A percentile compares a stretch with the other conserved stretches of the same genome.
Conservation (phyloP, 192 early-diverging fungal species). For the Lunasporangiospora selenospora region DNA sequence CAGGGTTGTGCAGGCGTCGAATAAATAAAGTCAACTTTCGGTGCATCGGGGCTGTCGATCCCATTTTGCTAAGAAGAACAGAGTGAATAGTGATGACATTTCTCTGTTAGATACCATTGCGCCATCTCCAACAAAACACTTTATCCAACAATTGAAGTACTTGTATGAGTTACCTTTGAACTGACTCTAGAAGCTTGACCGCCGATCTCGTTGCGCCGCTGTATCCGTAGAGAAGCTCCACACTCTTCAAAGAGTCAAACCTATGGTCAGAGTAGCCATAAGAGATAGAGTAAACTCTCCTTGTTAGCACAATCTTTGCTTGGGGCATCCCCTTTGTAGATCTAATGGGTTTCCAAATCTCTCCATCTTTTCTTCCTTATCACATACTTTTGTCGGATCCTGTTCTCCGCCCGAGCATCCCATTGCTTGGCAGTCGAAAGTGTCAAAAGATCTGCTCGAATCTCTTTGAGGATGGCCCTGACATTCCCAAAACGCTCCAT, state of each 20-base stretch:
- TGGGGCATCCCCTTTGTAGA: too few species aligned
- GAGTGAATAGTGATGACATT: neutral
- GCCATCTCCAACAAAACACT: neutral
- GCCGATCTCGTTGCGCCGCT: slow-evolving; percentile 10
- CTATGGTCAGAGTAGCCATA: neutral
- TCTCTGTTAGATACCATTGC: neutral
- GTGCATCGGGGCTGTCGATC: neutral
- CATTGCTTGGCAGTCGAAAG: neutral
- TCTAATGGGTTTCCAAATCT: too few species aligned
- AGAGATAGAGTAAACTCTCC: neutral
- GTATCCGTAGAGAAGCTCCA: slow-evolving; percentile 13
- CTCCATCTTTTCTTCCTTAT: neutral
- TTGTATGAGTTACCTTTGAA: neutral
- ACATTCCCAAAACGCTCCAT: slow-evolving; percentile 31
- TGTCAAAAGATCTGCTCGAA: neutral
- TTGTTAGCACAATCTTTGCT: neutral
- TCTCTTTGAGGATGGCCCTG: neutral
- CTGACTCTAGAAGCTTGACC: slow-evolving; percentile 7
- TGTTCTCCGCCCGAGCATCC: neutral
- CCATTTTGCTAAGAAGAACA: neutral
- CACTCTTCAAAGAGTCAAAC: neutral
- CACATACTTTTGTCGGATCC: slow-evolving; percentile 18
- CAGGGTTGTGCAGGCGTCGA: neutral
- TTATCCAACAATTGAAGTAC: neutral
- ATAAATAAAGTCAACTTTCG: neutral